These are phyloP conservation scores for Drechslerella dactyloides DNA, from an alignment of 2,329 filamentous ascomycete species.

Conservation along the genomic window DNA sequence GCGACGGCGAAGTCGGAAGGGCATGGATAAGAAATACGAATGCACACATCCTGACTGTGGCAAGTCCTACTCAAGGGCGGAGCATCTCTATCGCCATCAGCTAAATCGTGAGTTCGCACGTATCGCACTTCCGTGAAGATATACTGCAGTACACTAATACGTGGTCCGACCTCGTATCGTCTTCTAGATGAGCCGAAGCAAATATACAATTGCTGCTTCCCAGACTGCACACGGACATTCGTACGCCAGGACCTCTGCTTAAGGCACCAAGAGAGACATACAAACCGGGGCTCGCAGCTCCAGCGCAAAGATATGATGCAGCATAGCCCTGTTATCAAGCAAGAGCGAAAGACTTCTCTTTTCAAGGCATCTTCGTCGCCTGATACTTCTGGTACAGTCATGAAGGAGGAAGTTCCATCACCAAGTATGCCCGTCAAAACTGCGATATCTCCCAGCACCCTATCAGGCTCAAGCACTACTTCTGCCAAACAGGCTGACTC, in stretches of 20 bases:
- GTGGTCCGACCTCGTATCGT: constrained; percentile 19
- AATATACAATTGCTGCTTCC: constrained; percentile 91
- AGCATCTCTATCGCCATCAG: constrained; percentile 95
- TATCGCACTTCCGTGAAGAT: background rate
- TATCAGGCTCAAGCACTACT: constrained; percentile 40
- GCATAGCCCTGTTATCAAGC: constrained; percentile 50
- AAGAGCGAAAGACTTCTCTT: constrained; percentile 53
- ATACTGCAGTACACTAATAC: constrained; percentile 41
- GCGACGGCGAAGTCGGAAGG: constrained; percentile 75
- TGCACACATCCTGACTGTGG: constrained; percentile 87
- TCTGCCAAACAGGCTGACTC: constrained; percentile 39
- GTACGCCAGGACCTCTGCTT: constrained; percentile 92
- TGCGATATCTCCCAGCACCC: constrained; percentile 48
- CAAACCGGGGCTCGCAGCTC: constrained; percentile 74
- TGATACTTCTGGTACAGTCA: constrained; percentile 50
- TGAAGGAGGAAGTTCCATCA: constrained; percentile 53
- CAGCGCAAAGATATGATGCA: constrained; percentile 52
- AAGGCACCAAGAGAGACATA: constrained; percentile 80
- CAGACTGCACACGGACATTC: constrained; percentile 86
- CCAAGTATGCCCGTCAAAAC: constrained; percentile 48
- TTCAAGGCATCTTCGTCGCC: constrained; percentile 54
- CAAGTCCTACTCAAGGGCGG: constrained; percentile 94
- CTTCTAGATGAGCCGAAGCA: constrained; percentile 81
- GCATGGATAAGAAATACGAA: constrained; percentile 79
- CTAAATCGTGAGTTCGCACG: constrained; percentile 73